Base-by-base conservation (phyloP, 116 monocot genomes). In the Cymodocea nodosa region DNA sequence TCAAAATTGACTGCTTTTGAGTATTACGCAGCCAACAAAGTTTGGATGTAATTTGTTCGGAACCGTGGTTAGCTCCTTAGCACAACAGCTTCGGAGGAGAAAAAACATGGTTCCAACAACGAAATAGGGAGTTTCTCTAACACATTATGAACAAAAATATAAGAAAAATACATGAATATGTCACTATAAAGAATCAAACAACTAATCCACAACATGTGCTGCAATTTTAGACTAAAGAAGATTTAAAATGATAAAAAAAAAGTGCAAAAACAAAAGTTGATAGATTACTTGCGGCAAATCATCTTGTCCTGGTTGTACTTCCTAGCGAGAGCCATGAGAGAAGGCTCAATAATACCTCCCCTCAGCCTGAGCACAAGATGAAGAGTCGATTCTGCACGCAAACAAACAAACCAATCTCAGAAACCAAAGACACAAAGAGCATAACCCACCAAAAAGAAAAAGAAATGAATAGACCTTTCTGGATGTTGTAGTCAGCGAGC, bases 251-350 rank as follows among this genome's bases (percentile, higher is more conserved):
- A 65, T 12, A 64, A 22, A 6, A n/a, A 66, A 16, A 35, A 24
- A 52, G 10, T 6, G 35, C n/a, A 35, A 30, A 48, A 37, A 67
- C 0, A 18, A 16, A 53, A 52, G 5, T 18, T 3, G 12, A n/a
- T 13, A 15, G 11, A 59, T 61, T 34, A 74, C 68, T 75, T 75
- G 20, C 74, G 51, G 62, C 74, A 75, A 24, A 75, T 75, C 74
- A 68, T 74, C 68, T 74, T 74, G 50, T 74, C 67, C 52, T 74
- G 74, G 55, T 74, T 74, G 55, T 68, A 74, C 69, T 75, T 75
- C 62, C 75, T 68, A 10, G 75, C 75, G 15, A 75, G 75, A 7
- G 75, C 75, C 69, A 75, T 69, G 5, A 75, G 75, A 4, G 75
- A 75, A 37, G 75, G 74, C 59, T 75, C 74, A 17, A 75, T 75